A percentile compares a stretch with the other conserved stretches of the same genome.
Conservation (phyloP, 148 eudicot species). For the Spergularia marina region DNA sequence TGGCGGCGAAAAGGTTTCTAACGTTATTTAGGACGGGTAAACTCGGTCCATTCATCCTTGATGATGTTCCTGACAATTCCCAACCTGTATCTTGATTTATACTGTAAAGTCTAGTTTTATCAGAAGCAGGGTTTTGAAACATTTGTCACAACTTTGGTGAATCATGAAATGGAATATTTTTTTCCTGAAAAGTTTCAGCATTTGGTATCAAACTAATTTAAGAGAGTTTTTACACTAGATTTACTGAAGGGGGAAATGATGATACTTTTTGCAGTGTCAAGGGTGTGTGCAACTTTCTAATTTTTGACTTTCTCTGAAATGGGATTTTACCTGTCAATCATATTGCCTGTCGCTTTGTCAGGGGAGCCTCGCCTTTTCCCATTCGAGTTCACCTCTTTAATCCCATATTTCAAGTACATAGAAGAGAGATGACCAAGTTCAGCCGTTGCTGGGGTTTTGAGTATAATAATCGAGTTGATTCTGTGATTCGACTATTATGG, state of each 20-base stretch:
- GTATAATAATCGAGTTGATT: background rate
- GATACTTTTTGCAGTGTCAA: background rate
- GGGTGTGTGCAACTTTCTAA: slow-evolving; percentile 4
- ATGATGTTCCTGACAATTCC: slow-evolving; percentile 63
- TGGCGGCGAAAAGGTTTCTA: slow-evolving; percentile 76
- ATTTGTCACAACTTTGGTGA: background rate
- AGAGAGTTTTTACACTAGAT: background rate
- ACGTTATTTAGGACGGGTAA: slow-evolving; percentile 86
- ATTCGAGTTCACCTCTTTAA: background rate
- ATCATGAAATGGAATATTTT: background rate
- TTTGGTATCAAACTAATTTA: background rate
- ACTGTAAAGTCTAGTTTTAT: slow-evolving; percentile 10
- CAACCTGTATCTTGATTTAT: slow-evolving; percentile 22
- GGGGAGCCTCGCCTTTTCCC: background rate
- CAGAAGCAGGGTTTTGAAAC: slow-evolving; percentile 9
- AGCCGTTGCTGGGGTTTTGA: background rate
- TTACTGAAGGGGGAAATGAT: slow-evolving; percentile 1
- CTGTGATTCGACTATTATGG: background rate
- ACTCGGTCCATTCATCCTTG: slow-evolving; percentile 94
- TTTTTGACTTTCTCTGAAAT: background rate
- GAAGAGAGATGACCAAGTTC: background rate
- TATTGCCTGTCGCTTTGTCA: slow-evolving; percentile 2
- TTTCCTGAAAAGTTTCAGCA: background rate
- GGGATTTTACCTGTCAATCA: background rate
- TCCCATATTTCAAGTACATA: background rate